Evolutionary conservation across 148 eudicot genomes (phyloP), one percentile per base, ranked within the genome.

Genomic region (Talinum fruticosum): DNA sequence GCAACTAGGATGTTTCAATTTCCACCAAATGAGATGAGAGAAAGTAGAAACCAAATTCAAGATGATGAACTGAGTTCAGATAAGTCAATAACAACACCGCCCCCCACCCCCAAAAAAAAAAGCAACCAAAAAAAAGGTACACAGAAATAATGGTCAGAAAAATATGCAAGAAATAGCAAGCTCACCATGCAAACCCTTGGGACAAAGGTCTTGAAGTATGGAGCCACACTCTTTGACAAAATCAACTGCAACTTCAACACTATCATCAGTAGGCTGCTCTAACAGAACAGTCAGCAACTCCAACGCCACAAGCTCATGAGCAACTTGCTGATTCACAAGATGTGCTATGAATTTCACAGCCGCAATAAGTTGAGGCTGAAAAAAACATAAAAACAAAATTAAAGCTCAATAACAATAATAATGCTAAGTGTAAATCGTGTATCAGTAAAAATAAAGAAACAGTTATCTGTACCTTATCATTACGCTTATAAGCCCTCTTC

Each of bases 181-280:
- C 93, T 89, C 78, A 88, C 98, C 99, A 83, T 90, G 97, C 75
- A 96, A 77, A 32, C 94, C 97, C 76, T 85, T 81, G 15, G 97
- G 94, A 66, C 89, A 85, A 64, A 90, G 90, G 70, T 96, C 97
- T 85, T 96, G 97, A 68, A 96, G 94, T 71, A 88, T 91, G 34
- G 92, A 90, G 32, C 97, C 99, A 57, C 97, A 93, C 79, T 95
- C 94, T 0, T 97, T 96, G 64, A 91, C 97, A 79, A 96, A 96
- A 8, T 97, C 99, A 66, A 91, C 99, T 35, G 99, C 97, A 10
- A 96, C 97, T 84, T 93, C 97, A 65, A 96, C 97, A 79, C 99
- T 93, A 38, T 96, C 97, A 83, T 96, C 99, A 7, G 97, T 90
- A 45, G 97, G 99, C 78, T 93, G 86, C 49, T 87, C 94, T 82